phyloP scores from a whole-genome alignment of 495 filamentous ascomycete species.

The Hyaloscypha variabilis region DNA sequence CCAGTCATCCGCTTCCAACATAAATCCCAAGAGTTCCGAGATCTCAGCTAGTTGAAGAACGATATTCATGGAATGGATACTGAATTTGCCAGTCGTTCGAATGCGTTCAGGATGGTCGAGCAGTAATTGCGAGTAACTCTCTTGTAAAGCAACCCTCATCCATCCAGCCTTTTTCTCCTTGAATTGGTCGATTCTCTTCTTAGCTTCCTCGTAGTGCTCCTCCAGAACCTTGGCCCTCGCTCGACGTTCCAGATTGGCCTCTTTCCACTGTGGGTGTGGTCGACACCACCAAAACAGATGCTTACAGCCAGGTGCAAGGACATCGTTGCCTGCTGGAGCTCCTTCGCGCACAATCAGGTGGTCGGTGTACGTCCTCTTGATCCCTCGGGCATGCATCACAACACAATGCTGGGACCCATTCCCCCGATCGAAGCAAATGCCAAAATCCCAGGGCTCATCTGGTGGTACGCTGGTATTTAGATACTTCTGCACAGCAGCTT shows the following conservation, averaged over 20 bases:
- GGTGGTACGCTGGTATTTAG: constrained; percentile 1
- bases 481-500: constrained; percentile 7
- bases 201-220: constrained; percentile 5
- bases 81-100: constrained; percentile 8
- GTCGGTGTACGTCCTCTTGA: constrained; percentile 2
- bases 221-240: constrained; percentile 7
- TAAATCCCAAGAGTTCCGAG: constrained; percentile 2
- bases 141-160: neutral
- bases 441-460: constrained; percentile 18
- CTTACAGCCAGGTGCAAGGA: neutral
- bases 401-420: constrained; percentile 8
- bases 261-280: constrained; percentile 15
- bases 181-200: neutral
- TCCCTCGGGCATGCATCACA: constrained; percentile 13
- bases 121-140: constrained; percentile 3
- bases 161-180: neutral
- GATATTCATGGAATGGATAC: constrained; percentile 15
- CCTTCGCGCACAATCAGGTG: neutral
- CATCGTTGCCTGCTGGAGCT: neutral
- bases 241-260: neutral
- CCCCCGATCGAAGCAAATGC: neutral
- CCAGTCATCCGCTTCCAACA: constrained; percentile 9
- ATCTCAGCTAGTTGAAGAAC: constrained; percentile 11
- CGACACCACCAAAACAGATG: constrained; percentile 19
- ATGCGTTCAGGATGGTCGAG: constrained; percentile 1